Percentiles rank a stretch among this genome's conserved stretches.
phyloP scores from a whole-genome alignment of 2,329 filamentous ascomycete species.

The Fusarium sacchari region DNA sequence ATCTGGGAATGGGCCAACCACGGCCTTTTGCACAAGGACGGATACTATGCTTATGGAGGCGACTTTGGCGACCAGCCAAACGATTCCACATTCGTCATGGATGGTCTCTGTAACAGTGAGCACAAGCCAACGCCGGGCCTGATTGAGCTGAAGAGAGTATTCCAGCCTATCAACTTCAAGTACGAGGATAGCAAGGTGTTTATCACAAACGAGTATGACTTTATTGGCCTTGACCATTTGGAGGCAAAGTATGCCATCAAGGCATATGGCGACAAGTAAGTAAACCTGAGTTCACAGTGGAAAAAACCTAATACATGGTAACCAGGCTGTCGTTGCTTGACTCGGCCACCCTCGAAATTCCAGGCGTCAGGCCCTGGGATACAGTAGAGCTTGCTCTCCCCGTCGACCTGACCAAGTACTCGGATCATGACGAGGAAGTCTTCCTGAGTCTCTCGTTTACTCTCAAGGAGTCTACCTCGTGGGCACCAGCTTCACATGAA shows the following conservation, averaged over 20 bases:
- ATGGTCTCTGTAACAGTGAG: constrained; percentile 7
- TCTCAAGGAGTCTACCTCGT: background rate
- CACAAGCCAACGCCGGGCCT: constrained; percentile 1
- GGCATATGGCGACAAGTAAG: background rate
- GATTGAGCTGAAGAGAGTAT: constrained; percentile 3
- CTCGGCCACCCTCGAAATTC: background rate
- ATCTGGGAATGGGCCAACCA: constrained; percentile 25
- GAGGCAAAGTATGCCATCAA: background rate
- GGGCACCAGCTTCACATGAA: background rate
- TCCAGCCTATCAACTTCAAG: constrained; percentile 3
- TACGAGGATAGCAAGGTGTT: background rate
- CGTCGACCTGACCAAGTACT: background rate
- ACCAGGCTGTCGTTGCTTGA: background rate
- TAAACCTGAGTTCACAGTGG: accelerated
- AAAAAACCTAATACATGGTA: background rate
- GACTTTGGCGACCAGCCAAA: constrained; percentile 16
- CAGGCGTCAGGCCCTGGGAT: background rate
- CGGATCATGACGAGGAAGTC: background rate
- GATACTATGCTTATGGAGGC: constrained; percentile 14
- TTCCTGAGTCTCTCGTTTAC: background rate
- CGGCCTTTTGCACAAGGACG: constrained; percentile 2
- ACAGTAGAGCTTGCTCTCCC: background rate
- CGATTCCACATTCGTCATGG: constrained; percentile 10
- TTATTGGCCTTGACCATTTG: background rate
- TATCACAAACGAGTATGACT: constrained; percentile 9